Evolutionary conservation across 352 stramenopile species (phyloP).

Genomic region (Peronospora belbahrii): DNA sequence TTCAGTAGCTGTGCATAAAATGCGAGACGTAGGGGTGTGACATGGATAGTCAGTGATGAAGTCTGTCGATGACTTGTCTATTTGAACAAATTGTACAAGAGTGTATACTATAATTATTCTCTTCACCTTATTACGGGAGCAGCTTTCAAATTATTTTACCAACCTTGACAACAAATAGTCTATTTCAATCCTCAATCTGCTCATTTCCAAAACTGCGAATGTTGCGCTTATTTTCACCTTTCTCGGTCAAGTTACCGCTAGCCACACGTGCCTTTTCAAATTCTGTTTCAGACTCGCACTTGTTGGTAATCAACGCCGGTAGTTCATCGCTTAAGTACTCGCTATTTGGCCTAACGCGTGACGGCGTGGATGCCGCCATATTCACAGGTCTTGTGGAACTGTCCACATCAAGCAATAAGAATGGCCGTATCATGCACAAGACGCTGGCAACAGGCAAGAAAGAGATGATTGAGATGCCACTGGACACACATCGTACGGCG

Average conservation of each 20-base stretch:
- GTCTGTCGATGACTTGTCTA: no score
- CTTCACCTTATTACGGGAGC: no score
- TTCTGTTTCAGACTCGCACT: constrained; percentile 19
- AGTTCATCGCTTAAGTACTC: constrained; percentile 85
- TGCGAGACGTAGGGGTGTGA: no score
- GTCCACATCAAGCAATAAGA: constrained; percentile 45
- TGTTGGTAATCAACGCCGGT: constrained; percentile 74
- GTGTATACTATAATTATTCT: no score
- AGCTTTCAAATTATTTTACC: neutral
- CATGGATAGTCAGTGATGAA: no score
- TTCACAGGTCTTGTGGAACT: constrained; percentile 77
- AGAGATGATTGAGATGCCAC: constrained; percentile 38
- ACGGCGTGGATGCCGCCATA: constrained; percentile 41
- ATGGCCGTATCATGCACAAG: constrained; percentile 66
- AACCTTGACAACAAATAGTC: no score
- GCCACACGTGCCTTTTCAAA: constrained; percentile 24
- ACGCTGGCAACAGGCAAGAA: constrained; percentile 40
- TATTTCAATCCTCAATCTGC: no score
- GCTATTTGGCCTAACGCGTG: constrained; percentile 45
- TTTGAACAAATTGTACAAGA: no score
- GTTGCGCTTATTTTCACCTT: constrained; percentile 18
- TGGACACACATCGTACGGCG: constrained; percentile 48
- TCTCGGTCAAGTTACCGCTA: constrained; percentile 15
- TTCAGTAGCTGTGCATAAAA: no score
- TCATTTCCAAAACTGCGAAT: no score